phyloP scores from a whole-genome alignment of 1,284 basidiomycete genomes.

The Rhodofomes roseus region DNA sequence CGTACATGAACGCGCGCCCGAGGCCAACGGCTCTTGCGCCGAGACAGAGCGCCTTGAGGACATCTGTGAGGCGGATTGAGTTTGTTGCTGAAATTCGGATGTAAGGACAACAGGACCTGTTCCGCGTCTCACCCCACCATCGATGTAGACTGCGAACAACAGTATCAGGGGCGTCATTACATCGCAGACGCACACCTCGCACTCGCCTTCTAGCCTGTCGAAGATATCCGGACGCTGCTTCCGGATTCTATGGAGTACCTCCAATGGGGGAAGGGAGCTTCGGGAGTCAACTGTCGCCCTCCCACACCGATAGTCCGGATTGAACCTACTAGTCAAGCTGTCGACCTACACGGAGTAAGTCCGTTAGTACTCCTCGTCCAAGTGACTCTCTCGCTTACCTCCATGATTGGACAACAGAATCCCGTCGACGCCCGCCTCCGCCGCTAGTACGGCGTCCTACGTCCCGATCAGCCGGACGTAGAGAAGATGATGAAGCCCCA shows the following conservation, averaged over 20 bases:
- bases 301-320: background rate
- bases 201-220: constrained; percentile 57
- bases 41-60: constrained; percentile 88
- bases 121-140: constrained; percentile 84
- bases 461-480: background rate
- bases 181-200: background rate
- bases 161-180: background rate
- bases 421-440: constrained; percentile 80
- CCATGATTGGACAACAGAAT: constrained; percentile 90
- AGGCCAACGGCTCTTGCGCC: constrained; percentile 90
- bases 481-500: background rate
- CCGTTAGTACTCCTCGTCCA: constrained; percentile 14
- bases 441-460: constrained; percentile 82
- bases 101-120: constrained; percentile 46
- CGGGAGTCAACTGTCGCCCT: background rate
- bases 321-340: constrained; percentile 73
- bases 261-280: constrained; percentile 68
- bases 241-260: constrained; percentile 63
- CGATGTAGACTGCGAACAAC: constrained; percentile 69
- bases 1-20: constrained; percentile 88
- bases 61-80: constrained; percentile 43
- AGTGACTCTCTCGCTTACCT: constrained; percentile 45
- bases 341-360: constrained; percentile 44
- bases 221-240: constrained; percentile 76
- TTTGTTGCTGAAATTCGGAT: no score